Evolutionary conservation across 768 basidiomycete genomes (phyloP).

Genomic region (Serpula lacrymans): DNA sequence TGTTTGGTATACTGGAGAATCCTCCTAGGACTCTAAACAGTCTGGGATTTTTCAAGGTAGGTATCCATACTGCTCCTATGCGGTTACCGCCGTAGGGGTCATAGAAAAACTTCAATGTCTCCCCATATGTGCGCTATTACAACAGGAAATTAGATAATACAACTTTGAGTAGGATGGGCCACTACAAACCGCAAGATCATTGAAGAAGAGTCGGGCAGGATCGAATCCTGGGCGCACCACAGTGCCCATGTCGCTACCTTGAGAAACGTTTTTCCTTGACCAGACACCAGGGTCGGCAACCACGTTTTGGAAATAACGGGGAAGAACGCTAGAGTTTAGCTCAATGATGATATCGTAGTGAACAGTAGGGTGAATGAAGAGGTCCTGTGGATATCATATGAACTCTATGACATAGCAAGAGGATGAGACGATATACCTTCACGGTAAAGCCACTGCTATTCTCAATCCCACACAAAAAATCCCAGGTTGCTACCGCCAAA

Average conservation of each 20-base stretch:
- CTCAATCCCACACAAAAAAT: conserved; percentile 51
- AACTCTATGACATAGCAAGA: not conserved
- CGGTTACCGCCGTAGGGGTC: conserved; percentile 76
- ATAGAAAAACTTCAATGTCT: conserved; percentile 80
- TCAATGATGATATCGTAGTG: conserved; percentile 87
- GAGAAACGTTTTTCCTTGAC: conserved; percentile 28
- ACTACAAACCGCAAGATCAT: conserved; percentile 67
- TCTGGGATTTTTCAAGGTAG: conserved; percentile 54
- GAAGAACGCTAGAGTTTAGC: conserved; percentile 58
- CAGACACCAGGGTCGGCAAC: conserved; percentile 47
- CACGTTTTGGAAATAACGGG: conserved; percentile 75
- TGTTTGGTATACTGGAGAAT: conserved; percentile 64
- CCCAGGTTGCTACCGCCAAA: conserved; percentile 74
- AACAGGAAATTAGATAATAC: conserved; percentile 2
- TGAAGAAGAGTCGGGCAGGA: conserved; percentile 62
- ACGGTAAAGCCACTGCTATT: not conserved
- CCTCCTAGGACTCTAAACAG: conserved; percentile 81
- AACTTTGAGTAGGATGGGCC: not conserved
- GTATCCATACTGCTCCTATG: conserved; percentile 88
- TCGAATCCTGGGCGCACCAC: conserved; percentile 70
- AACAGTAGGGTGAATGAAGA: conserved; percentile 79
- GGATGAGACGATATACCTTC: conserved; percentile 2
- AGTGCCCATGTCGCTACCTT: conserved; percentile 31
- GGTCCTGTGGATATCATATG: conserved; percentile 53
- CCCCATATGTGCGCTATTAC: conserved; percentile 62